A percentile compares a stretch with the other conserved stretches of the same genome.
Evolutionary conservation across 2,329 filamentous ascomycete genomes (phyloP).

Genomic region (Didymella pinodella): DNA sequence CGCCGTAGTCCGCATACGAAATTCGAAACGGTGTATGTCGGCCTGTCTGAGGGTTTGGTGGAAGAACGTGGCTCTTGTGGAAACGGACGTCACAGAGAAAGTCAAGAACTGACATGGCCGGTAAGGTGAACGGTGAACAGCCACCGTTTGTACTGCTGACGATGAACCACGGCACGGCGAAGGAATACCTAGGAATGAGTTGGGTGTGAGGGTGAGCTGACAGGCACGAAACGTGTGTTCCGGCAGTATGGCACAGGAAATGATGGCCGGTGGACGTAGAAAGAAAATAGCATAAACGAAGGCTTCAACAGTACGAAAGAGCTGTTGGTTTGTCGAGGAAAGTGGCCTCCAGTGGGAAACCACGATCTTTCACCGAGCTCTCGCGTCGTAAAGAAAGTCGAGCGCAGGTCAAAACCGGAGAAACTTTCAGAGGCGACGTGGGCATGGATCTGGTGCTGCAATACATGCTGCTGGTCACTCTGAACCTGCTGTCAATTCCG

Average conservation of each 20-base stretch:
- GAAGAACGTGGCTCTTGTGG: conserved; percentile 35
- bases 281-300: neutral
- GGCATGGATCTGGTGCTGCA: neutral
- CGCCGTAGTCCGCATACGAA: conserved; percentile 44
- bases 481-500: neutral
- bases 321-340: neutral
- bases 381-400: neutral
- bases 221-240: conserved; percentile 1
- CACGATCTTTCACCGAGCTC: neutral
- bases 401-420: neutral
- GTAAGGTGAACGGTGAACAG: neutral
- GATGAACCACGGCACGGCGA: neutral
- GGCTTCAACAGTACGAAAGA: neutral
- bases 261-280: neutral
- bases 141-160: neutral
- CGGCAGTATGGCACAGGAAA: neutral
- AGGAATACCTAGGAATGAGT: neutral
- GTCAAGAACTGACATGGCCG: conserved; percentile 32
- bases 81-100: conserved; percentile 44
- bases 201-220: neutral
- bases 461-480: neutral
- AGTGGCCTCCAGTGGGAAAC: too few relatives aligned
- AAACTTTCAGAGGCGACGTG: neutral
- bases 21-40: conserved; percentile 32
- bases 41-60: conserved; percentile 31